Evolutionary conservation across 1,284 basidiomycete genomes (phyloP).

Genomic region (Ganoderma leucocontextum): DNA sequence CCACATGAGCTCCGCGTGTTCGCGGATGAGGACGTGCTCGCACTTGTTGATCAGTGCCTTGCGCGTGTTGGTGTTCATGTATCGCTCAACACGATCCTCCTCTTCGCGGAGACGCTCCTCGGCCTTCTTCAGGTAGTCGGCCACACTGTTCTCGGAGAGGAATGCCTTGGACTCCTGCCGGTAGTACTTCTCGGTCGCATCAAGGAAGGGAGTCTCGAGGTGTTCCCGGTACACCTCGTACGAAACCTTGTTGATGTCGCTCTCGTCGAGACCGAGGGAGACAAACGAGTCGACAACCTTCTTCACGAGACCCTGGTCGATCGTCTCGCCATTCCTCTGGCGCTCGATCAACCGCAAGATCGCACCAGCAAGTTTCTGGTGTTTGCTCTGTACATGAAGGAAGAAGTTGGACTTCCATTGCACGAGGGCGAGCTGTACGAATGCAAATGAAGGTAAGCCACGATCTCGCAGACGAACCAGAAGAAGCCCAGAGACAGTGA

Average conservation of each 20-base stretch:
- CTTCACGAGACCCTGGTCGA: constrained; percentile 94
- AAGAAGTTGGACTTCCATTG: constrained; percentile 98
- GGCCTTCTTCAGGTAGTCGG: constrained; percentile 97
- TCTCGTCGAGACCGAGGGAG: constrained; percentile 92
- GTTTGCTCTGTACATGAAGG: constrained; percentile 82
- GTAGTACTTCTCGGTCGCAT: constrained; percentile 92
- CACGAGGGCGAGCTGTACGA: constrained; percentile 84
- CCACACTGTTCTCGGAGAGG: constrained; percentile 89
- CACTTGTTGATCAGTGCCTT: constrained; percentile 90
- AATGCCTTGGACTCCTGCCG: constrained; percentile 91
- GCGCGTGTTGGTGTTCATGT: constrained; percentile 89
- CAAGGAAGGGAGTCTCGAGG: constrained; percentile 91
- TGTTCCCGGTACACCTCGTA: constrained; percentile 95
- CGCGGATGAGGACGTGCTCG: constrained; percentile 92
- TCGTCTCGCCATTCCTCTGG: constrained; percentile 94
- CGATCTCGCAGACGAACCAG: not conserved
- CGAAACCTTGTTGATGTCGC: constrained; percentile 90
- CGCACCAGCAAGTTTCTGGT: constrained; percentile 86
- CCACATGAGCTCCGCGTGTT: constrained; percentile 90
- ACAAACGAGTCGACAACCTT: constrained; percentile 98
- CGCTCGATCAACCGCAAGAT: constrained; percentile 90
- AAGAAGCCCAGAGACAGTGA: not conserved
- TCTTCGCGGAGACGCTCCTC: constrained; percentile 94
- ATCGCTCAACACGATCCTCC: constrained; percentile 94
- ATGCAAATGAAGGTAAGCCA: not conserved